Conservation (phyloP, 257 asterid genomes). For the Parsonsia alboflavescens region DNA sequence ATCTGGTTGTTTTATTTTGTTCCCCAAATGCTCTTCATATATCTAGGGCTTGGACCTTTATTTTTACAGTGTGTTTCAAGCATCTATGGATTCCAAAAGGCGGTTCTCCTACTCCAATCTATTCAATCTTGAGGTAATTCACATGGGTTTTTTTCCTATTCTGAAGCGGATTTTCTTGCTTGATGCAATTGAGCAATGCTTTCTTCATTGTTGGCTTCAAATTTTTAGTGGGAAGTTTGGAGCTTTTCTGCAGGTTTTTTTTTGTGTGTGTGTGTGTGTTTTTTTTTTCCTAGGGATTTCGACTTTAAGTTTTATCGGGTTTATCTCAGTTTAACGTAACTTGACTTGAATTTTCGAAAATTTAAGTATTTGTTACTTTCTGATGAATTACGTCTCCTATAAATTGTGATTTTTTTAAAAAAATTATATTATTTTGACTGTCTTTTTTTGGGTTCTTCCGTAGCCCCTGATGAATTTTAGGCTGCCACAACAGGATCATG, state of each 20-base stretch:
- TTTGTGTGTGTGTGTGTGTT: too few species aligned
- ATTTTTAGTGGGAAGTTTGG: conserved; percentile 8
- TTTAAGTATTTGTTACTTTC: background rate
- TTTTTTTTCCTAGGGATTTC: background rate
- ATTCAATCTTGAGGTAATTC: conserved; percentile 91
- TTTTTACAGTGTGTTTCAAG: conserved; percentile 26
- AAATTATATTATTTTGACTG: background rate
- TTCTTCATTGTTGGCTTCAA: conserved; percentile 2
- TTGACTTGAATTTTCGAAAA: conserved; percentile 12
- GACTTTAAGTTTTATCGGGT: conserved; percentile 14
- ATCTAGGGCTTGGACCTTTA: conserved; percentile 22
- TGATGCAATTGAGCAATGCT: conserved; percentile 18
- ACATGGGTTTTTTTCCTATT: background rate
- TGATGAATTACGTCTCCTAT: background rate
- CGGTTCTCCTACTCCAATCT: conserved; percentile 64
- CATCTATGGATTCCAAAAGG: conserved; percentile 67
- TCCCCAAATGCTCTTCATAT: conserved; percentile 58
- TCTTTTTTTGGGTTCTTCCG: conserved; percentile 25
- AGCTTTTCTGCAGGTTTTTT: conserved; percentile 12
- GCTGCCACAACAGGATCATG: conserved; percentile 89
- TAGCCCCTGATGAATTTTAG: conserved; percentile 92
- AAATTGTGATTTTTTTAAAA: background rate
- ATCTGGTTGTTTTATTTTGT: conserved; percentile 13
- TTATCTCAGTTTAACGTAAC: conserved; percentile 14
- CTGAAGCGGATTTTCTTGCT: conserved; percentile 10